Conservation (phyloP, 139 green algal genomes). For the Chlamydomonas sphaeroides region DNA sequence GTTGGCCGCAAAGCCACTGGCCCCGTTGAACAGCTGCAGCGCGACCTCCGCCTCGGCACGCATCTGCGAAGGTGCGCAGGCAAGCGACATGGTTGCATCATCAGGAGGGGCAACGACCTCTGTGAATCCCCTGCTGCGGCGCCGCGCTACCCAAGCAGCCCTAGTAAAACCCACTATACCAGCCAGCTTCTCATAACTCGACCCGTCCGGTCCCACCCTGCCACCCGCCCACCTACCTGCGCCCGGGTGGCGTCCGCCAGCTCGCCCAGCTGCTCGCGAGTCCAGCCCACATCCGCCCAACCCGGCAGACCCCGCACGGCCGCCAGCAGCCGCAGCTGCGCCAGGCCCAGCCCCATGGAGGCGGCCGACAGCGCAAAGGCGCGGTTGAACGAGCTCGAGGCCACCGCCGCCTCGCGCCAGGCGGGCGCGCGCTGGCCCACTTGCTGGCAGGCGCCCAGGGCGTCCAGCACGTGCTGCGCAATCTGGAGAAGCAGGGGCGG, state of each 20-base stretch:
- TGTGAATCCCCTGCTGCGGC: no score
- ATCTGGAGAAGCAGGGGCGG: not conserved
- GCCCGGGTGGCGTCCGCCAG: not conserved
- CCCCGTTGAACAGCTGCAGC: not conserved
- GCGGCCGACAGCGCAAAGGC: not conserved
- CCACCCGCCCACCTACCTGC: not conserved
- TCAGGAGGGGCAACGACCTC: not conserved
- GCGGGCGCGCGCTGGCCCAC: not conserved
- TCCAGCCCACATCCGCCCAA: not conserved
- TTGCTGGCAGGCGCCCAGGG: not conserved
- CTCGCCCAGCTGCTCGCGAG: not conserved
- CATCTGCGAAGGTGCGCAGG: not conserved
- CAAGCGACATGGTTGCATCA: no score
- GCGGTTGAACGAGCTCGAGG: not conserved
- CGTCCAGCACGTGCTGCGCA: not conserved
- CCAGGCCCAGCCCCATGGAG: not conserved
- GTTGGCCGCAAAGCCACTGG: conserved; percentile 6
- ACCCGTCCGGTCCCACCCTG: not conserved
- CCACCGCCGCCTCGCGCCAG: not conserved
- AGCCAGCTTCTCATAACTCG: not conserved
- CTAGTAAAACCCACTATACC: not conserved
- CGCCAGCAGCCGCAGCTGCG: conserved; percentile 23
- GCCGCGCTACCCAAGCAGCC: no score
- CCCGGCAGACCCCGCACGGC: not conserved
- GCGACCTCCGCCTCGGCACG: not conserved